These are phyloP conservation scores for Physcomitrellopsis africana DNA, from an alignment of 225 moss, liverwort and hornwort genomes.

Conservation along the genomic window DNA sequence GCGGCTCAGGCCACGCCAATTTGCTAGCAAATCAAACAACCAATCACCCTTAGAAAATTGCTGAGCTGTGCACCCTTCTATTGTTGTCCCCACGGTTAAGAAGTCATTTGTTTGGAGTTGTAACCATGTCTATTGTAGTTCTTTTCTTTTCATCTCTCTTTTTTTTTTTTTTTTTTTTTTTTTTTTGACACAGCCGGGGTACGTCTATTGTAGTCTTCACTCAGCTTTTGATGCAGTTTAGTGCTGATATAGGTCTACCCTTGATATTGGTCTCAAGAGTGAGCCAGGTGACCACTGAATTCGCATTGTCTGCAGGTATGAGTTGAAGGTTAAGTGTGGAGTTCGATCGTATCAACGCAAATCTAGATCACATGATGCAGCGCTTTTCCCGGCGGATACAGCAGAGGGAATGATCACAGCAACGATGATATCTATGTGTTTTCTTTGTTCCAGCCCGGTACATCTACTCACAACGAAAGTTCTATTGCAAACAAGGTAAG, in stretches of 20 bases:
- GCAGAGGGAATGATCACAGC: conserved; percentile 79
- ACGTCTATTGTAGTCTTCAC: conserved; percentile 13
- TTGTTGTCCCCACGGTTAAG: too few species aligned
- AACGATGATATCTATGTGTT: conserved; percentile 91
- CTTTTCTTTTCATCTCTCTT: too few species aligned
- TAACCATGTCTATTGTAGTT: too few species aligned
- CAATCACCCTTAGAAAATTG: too few species aligned
- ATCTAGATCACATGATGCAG: conserved; percentile 88
- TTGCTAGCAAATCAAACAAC: too few species aligned
- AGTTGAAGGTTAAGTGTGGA: conserved; percentile 96
- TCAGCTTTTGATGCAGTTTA: background rate
- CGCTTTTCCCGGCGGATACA: conserved; percentile 90
- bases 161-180: background rate
- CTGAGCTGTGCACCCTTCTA: too few species aligned
- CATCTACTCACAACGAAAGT: conserved; percentile 28
- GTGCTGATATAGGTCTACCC: background rate
- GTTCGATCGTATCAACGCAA: conserved; percentile 72
- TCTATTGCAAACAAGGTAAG: conserved; percentile 8
- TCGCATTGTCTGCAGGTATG: conserved; percentile 66
- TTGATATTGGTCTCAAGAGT: background rate
- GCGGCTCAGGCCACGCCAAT: too few species aligned
- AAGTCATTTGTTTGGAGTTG: too few species aligned
- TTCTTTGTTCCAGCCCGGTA: conserved; percentile 64
- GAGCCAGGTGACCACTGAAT: background rate
- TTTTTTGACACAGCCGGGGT: too few species aligned